These are phyloP conservation scores for Cryptosporidium sp. DNA, from an alignment of 169 alveolate genomes.

Conservation along the genomic window DNA sequence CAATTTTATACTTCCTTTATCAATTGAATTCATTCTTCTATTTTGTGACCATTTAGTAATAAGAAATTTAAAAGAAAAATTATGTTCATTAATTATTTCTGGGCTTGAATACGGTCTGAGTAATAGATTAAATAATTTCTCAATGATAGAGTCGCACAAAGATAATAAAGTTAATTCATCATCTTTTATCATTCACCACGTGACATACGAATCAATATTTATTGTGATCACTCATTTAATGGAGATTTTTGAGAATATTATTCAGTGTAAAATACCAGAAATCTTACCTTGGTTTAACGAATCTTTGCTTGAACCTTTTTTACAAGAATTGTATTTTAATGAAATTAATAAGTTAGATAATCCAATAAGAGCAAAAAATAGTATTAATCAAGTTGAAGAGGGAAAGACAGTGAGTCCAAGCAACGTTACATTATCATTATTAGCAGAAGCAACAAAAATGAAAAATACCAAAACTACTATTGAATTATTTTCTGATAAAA, in stretches of 20 bases:
- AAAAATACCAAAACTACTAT: constrained; percentile 3
- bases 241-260: constrained; percentile 45
- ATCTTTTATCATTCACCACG: constrained; percentile 22
- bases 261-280: constrained; percentile 53
- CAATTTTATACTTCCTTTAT: constrained; percentile 41
- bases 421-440: constrained; percentile 42
- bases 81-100: constrained; percentile 59
- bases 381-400: not conserved
- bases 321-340: constrained; percentile 11
- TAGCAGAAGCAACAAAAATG: constrained; percentile 71
- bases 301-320: constrained; percentile 55
- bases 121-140: not conserved
- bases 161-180: not conserved
- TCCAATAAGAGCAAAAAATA: not conserved
- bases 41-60: constrained; percentile 28
- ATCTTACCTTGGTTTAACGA: constrained; percentile 68
- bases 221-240: constrained; percentile 65
- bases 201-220: constrained; percentile 68
- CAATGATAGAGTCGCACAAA: not conserved
- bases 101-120: constrained; percentile 14
- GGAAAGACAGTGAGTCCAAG: constrained; percentile 26
- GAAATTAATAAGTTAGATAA: not conserved
- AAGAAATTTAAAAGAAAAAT: constrained; percentile 32
- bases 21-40: constrained; percentile 41
- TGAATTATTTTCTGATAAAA: not conserved